These are phyloP conservation scores for Aspergillus homomorphus DNA, from an alignment of 495 filamentous ascomycete genomes.

Conservation along the genomic window DNA sequence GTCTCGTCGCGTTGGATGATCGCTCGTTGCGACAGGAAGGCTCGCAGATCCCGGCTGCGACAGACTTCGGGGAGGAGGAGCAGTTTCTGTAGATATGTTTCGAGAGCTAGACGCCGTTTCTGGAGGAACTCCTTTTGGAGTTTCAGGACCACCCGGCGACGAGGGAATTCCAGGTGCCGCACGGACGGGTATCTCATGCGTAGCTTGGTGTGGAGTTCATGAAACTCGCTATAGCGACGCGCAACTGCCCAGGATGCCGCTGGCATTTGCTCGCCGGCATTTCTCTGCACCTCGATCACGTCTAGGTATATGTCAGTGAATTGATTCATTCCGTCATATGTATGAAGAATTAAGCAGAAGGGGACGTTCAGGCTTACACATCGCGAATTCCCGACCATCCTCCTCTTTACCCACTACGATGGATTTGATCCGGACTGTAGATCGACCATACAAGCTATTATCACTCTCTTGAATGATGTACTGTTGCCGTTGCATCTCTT, in stretches of 20 bases:
- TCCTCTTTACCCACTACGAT: conserved; percentile 90
- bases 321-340: background rate
- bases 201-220: conserved; percentile 88
- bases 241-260: conserved; percentile 78
- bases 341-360: background rate
- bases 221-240: conserved; percentile 91
- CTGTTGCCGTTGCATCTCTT: conserved; percentile 94
- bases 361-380: conserved; percentile 54
- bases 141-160: conserved; percentile 90
- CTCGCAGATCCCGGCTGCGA: conserved; percentile 84
- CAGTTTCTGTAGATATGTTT: conserved; percentile 80
- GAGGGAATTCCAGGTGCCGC: conserved; percentile 84
- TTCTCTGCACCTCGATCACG: conserved; percentile 83
- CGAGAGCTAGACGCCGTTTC: conserved; percentile 77
- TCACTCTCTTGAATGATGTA: conserved; percentile 98
- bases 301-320: conserved; percentile 40
- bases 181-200: conserved; percentile 81
- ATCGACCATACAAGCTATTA: conserved; percentile 92
- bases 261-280: conserved; percentile 86
- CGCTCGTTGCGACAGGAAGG: conserved; percentile 87
- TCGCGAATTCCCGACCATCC: conserved; percentile 87
- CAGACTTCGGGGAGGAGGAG: conserved; percentile 90
- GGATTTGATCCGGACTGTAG: conserved; percentile 81
- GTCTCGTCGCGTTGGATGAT: conserved; percentile 60
- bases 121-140: conserved; percentile 92